Base-by-base conservation (phyloP, 2,329 filamentous ascomycete genomes). In the Lecanicillium sp. region DNA sequence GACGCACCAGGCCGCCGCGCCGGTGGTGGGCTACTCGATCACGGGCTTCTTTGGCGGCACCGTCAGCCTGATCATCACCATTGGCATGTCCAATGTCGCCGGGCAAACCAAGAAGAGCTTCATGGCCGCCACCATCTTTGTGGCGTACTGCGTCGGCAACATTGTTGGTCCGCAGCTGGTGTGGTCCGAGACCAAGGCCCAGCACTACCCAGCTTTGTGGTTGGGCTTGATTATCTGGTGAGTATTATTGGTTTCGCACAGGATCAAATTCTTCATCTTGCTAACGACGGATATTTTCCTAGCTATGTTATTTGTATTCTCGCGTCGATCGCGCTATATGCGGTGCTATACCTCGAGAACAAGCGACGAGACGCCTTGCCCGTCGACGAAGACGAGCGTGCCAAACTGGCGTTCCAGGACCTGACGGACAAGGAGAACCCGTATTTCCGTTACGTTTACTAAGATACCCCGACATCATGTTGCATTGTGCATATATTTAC, bases 61-160 rank as follows among this genome's bases (percentile, higher is more conserved):
- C 0, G 82, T 84, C 1, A 80, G 75, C 31, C 62, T 74, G 30
- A 64, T 66, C 37, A 70, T 75, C 45, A 68, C 67, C 0, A 45
- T 74, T 5, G 68, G 68, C 25, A 71, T 71, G 67, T 74, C 75
- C 10, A 88, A 88, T 46, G 81, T 87, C 0, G 82, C 83, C 0
- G 84, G 84, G 0, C 74, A 83, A 17, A 87, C 83, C 0, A 88
- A 88, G 63, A 87, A 87, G 66, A 83, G 78, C 46, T 79, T 83
- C 50, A 86, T 84, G 69, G 80, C 83, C 0, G 78, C 79, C 0
- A 78, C 79, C 0, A 81, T 85, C 2, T 88, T 87, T 45, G 80
- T 85, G 0, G 81, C 80, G 1, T 87, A 87, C 52, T 84, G 81
- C 40, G 77, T 87, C 3, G 71, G 83, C 2, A 87, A 87, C 49